Conservation (phyloP, 1,139 yeast genomes). For the Meyerozyma smithsonii region DNA sequence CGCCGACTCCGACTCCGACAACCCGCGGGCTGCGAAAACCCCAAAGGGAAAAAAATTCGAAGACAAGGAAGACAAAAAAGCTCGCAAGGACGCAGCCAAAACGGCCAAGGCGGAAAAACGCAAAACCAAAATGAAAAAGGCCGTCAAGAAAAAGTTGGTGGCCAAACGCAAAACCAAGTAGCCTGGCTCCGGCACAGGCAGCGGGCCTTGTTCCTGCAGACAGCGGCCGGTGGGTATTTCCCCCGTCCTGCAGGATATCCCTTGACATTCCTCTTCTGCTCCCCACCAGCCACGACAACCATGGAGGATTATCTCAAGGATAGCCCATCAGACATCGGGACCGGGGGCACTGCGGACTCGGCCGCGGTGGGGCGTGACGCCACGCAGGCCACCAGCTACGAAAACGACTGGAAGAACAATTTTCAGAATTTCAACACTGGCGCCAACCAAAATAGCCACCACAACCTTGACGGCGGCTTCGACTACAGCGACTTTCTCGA, state of each 20-base stretch:
- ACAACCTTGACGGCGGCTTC: slow-evolving; percentile 5
- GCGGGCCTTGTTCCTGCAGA: neutral
- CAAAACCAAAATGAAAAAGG: slow-evolving; percentile 87
- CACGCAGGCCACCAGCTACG: neutral
- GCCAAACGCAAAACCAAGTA: slow-evolving; percentile 43
- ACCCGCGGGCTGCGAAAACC: slow-evolving; percentile 26
- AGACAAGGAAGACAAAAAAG: slow-evolving; percentile 80
- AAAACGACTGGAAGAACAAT: slow-evolving; percentile 1
- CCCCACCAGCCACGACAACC: neutral
- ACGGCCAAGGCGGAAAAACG: slow-evolving; percentile 84
- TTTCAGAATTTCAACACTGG: slow-evolving; percentile 3
- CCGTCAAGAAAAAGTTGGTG: slow-evolving; percentile 74
- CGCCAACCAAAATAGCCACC: slow-evolving; percentile 6
- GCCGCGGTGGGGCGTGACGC: neutral
- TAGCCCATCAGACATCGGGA: slow-evolving; percentile 28
- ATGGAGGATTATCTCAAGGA: slow-evolving; percentile 39
- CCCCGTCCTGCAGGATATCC: neutral
- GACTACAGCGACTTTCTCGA: slow-evolving; percentile 7
- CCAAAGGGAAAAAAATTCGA: slow-evolving; percentile 72
- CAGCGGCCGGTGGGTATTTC: no score
- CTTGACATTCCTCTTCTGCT: neutral
- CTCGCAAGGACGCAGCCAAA: slow-evolving; percentile 78
- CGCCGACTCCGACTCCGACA: slow-evolving; percentile 15
- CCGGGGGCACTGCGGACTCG: neutral
- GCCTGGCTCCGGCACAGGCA: no score